These are phyloP conservation scores for Allantophomopsis cytisporea DNA, from an alignment of 2,329 filamentous ascomycete species.

Conservation along the genomic window DNA sequence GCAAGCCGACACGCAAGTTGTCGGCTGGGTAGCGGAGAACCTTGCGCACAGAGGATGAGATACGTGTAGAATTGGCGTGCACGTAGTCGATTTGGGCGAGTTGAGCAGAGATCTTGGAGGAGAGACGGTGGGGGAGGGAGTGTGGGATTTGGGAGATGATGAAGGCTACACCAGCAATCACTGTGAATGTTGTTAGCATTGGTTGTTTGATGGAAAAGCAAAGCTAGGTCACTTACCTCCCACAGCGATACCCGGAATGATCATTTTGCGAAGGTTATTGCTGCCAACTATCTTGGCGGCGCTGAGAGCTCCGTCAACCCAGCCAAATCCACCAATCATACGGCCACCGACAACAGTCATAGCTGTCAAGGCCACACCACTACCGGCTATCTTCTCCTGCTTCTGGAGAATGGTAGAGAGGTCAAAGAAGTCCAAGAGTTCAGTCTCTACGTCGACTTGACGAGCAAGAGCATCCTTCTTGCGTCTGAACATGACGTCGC, in stretches of 20 bases:
- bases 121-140: conserved; percentile 75
- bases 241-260: conserved; percentile 67
- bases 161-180: conserved; percentile 63
- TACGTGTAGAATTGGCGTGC: conserved; percentile 74
- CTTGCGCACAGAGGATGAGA: conserved; percentile 74
- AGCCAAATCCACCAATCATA: conserved; percentile 70
- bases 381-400: conserved; percentile 90
- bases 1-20: conserved; percentile 70
- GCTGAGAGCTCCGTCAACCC: conserved; percentile 78
- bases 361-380: conserved; percentile 86
- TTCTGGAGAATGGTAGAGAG: conserved; percentile 67
- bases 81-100: conserved; percentile 82
- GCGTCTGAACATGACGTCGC: conserved; percentile 88
- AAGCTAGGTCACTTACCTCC: conserved; percentile 47
- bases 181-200: conserved; percentile 32
- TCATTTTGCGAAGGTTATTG: conserved; percentile 66
- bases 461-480: conserved; percentile 70
- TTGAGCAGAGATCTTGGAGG: conserved; percentile 70
- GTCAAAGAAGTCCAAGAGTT: conserved; percentile 91
- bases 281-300: conserved; percentile 70
- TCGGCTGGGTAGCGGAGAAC: conserved; percentile 80
- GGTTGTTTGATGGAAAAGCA: conserved; percentile 5
- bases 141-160: conserved; percentile 77
- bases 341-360: conserved; percentile 74
- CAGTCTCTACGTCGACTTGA: conserved; percentile 76